Base-by-base conservation (phyloP, 495 filamentous ascomycete genomes). In the Talaromyces thailandensis region DNA sequence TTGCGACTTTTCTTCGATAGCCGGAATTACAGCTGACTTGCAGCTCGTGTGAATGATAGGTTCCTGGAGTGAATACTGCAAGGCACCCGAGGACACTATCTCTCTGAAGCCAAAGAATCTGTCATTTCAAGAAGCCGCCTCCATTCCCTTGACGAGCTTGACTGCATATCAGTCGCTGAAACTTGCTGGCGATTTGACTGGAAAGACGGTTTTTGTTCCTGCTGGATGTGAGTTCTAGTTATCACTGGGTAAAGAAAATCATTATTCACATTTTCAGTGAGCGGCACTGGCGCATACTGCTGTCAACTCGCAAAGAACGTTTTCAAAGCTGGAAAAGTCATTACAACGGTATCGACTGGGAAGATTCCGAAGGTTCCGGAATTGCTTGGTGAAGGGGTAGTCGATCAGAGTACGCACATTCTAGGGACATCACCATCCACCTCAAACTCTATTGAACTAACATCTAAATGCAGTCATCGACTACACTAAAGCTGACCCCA, bases 161-260 rank as follows among this genome's bases (percentile, higher is more conserved):
- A 61, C 59, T 3, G 59, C 59, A 35, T 51, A 45, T 11, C 59
- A 61, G 28, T 45, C 59, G 5, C 21, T 61, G 26, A 50, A 51
- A 29, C 26, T 29, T 16, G 59, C 24, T 16, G 59, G 59, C n/a
- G 43, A 50, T 61, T 48, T 61, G 21, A 51, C 3, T n/a, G 59
- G 59, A 6, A 61, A 61, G 59, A 61, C 59, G 9, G 59, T 61
- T 32, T 61, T 61, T 61, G 59, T 61, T 31, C 59, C 59, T 23
- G 59, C 40, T 31, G 59, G 59, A 61, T 61, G 59, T 61, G 58
- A 61, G 58, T n/a, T n/a, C n/a, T n/a, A n/a, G n/a, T n/a, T n/a
- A n/a, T n/a, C n/a, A n/a, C n/a, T n/a, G n/a, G n/a, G n/a, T n/a
- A n/a, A n/a, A n/a, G n/a, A n/a, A n/a, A n/a, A n/a, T n/a, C n/a